phyloP scores from a whole-genome alignment of 139 green algal genomes.

The Edaphochlamys debaryana region DNA sequence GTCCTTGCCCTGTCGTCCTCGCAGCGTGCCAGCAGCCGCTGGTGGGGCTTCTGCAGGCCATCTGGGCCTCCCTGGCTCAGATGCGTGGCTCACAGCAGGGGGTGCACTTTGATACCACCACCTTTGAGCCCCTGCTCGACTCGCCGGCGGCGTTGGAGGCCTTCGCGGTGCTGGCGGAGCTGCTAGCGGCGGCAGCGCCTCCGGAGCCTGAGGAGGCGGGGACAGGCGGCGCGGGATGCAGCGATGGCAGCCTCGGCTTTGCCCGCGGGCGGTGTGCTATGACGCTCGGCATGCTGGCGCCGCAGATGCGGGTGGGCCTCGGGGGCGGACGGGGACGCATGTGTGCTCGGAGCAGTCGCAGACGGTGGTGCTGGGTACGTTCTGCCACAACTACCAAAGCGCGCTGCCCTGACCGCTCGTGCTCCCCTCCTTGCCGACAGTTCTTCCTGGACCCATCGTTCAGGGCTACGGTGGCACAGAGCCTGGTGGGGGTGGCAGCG shows the following conservation, averaged over 20 bases:
- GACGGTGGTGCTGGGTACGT: too few relatives aligned
- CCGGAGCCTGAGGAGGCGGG: constrained; percentile 1
- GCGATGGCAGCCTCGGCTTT: constrained; percentile 8
- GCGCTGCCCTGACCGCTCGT: too few relatives aligned
- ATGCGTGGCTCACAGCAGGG: constrained; percentile 4
- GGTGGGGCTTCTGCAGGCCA: neutral
- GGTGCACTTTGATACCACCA: neutral
- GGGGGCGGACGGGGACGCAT: too few relatives aligned
- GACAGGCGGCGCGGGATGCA: neutral
- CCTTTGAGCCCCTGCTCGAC: neutral
- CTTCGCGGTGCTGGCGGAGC: neutral
- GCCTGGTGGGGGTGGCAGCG: neutral
- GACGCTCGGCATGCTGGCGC: neutral
- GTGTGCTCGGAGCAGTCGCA: too few relatives aligned
- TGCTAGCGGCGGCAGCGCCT: neutral
- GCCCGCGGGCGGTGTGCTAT: constrained; percentile 7
- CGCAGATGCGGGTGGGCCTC: constrained; percentile 14
- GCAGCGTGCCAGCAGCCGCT: neutral
- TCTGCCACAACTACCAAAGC: too few relatives aligned
- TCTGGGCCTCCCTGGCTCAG: constrained; percentile 12
- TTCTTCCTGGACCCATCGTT: too few relatives aligned
- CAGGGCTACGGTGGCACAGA: neutral
- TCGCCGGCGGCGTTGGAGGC: neutral
- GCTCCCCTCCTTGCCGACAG: too few relatives aligned
- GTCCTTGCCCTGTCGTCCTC: neutral